Percentiles rank a stretch among this genome's conserved stretches.
phyloP scores from a whole-genome alignment of 148 eudicot genomes.

The Camellia japonica region DNA sequence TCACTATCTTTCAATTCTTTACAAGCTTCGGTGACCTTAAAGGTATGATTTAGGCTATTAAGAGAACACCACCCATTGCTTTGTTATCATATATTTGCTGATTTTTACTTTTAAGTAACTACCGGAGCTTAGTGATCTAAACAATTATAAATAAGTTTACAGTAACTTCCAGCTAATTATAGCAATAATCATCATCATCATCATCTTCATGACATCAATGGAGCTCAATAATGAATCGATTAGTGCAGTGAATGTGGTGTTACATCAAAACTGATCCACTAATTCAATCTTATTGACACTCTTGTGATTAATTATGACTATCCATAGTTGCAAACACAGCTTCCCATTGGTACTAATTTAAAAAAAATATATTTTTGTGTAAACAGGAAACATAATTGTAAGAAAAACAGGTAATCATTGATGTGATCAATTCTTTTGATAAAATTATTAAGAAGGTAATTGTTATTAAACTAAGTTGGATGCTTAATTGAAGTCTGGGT shows the following conservation, averaged over 20 bases:
- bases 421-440: neutral
- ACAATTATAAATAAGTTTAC: neutral
- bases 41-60: too few species aligned
- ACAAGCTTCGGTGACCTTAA: too few species aligned
- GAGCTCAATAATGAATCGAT: neutral
- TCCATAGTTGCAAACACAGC: neutral
- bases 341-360: neutral
- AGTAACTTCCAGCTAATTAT: neutral
- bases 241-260: slow-evolving; percentile 7
- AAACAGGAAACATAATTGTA: slow-evolving; percentile 8
- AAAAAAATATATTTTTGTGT: too few species aligned
- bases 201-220: neutral
- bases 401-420: neutral
- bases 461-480: neutral
- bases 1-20: too few species aligned
- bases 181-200: neutral
- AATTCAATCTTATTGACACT: neutral
- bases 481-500: neutral
- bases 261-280: slow-evolving; percentile 20
- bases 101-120: too few species aligned
- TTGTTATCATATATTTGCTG: neutral
- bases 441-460: neutral
- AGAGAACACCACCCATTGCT: neutral
- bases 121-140: neutral
- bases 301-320: neutral